A percentile compares a stretch with the other conserved stretches of the same genome.
Conservation (phyloP, 2,329 filamentous ascomycete species). For the Penicillium sclerotiorum region DNA sequence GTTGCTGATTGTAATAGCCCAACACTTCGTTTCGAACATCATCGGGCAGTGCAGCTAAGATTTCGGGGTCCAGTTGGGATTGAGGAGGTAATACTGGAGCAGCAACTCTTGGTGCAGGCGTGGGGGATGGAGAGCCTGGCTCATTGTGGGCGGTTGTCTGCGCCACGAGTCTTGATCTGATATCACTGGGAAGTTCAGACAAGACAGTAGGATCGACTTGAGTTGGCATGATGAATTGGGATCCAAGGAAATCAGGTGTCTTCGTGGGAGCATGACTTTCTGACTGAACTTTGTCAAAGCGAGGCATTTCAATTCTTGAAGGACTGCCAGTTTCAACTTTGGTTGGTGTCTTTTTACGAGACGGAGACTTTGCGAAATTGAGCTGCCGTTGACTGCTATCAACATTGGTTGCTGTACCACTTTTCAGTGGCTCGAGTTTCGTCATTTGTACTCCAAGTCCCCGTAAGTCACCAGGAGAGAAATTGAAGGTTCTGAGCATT, state of each 20-base stretch:
- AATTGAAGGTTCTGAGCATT: conserved; percentile 76
- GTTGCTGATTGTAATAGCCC: conserved; percentile 62
- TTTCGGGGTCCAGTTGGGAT: conserved; percentile 81
- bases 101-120: conserved; percentile 27
- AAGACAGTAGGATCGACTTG: conserved; percentile 82
- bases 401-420: conserved; percentile 50
- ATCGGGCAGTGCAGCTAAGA: conserved; percentile 78
- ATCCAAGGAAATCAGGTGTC: conserved; percentile 77
- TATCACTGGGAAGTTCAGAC: conserved; percentile 80
- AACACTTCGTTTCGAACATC: conserved; percentile 85
- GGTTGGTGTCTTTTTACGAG: conserved; percentile 31
- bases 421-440: conserved; percentile 79
- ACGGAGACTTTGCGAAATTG: conserved; percentile 41
- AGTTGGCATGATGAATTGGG: conserved; percentile 84
- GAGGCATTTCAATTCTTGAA: conserved; percentile 36
- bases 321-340: conserved; percentile 41
- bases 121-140: conserved; percentile 34
- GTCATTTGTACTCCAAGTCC: conserved; percentile 93
- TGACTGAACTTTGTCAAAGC: conserved; percentile 30
- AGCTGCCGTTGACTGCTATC: conserved; percentile 76
- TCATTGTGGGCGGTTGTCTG: conserved; percentile 47
- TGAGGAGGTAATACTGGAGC: conserved; percentile 58
- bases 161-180: conserved; percentile 72
- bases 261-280: conserved; percentile 51
- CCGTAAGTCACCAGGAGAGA: conserved; percentile 89